These are phyloP conservation scores for Pythium brachiatum DNA, from an alignment of 352 stramenopile species.

Conservation along the genomic window DNA sequence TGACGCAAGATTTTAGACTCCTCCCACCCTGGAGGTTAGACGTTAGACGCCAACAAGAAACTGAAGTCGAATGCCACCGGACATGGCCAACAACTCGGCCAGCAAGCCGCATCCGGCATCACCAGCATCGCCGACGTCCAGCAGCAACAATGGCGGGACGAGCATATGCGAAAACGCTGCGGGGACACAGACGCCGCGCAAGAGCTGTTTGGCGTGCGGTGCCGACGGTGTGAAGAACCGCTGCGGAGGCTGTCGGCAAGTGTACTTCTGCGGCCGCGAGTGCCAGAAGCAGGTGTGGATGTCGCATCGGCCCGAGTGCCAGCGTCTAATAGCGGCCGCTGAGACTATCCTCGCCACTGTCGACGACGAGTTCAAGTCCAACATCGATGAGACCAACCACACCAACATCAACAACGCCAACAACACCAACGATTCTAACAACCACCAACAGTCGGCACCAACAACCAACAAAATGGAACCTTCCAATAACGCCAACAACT, in stretches of 20 bases:
- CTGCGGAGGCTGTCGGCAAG: constrained; percentile 63
- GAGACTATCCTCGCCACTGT: neutral
- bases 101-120: constrained; percentile 14
- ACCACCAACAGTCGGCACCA: neutral
- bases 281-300: constrained; percentile 70
- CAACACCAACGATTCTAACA: neutral
- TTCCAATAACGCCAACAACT: neutral
- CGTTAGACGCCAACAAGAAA: constrained; percentile 11
- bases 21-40: constrained; percentile 11
- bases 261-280: constrained; percentile 77
- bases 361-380: constrained; percentile 6
- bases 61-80: constrained; percentile 12
- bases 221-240: constrained; percentile 51
- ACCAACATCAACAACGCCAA: constrained; percentile 11
- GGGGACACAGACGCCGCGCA: neutral
- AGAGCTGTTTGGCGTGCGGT: constrained; percentile 48
- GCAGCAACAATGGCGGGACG: neutral
- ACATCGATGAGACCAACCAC: neutral
- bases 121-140: neutral
- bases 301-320: constrained; percentile 42
- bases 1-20: neutral
- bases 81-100: constrained; percentile 14
- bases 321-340: constrained; percentile 5
- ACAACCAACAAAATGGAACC: neutral
- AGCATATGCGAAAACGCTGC: neutral